These are phyloP conservation scores for Suillus plorans DNA, from an alignment of 768 basidiomycete species.

Conservation along the genomic window DNA sequence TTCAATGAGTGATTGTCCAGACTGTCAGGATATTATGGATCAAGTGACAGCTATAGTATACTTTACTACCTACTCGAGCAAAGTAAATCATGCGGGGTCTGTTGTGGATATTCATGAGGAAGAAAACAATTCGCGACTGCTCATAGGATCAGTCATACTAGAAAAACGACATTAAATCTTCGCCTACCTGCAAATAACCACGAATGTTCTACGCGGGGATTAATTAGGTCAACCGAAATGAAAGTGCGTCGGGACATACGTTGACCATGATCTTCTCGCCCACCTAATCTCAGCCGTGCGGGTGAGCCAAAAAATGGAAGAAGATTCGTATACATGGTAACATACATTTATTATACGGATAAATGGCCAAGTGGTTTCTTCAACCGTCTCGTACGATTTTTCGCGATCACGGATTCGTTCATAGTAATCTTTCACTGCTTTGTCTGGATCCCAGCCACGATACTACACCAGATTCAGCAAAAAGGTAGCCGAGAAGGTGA, in stretches of 20 bases:
- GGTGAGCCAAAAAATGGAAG: slow-evolving; percentile 11
- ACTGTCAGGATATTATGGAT: slow-evolving; percentile 44
- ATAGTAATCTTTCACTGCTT: slow-evolving; percentile 92
- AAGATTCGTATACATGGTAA: neutral
- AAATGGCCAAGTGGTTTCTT: slow-evolving; percentile 88
- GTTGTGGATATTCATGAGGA: slow-evolving; percentile 99
- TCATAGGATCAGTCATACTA: slow-evolving; percentile 8
- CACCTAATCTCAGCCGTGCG: slow-evolving; percentile 46
- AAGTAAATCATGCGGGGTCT: slow-evolving; percentile 93
- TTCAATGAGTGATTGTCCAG: slow-evolving; percentile 97
- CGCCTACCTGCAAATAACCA: slow-evolving; percentile 78
- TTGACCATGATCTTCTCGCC: slow-evolving; percentile 97
- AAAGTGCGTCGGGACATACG: slow-evolving; percentile 27
- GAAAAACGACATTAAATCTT: neutral
- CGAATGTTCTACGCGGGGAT: slow-evolving; percentile 60
- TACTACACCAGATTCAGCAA: slow-evolving; percentile 57
- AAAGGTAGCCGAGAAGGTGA: neutral
- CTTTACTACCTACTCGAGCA: slow-evolving; percentile 66
- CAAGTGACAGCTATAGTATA: slow-evolving; percentile 1
- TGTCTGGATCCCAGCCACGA: slow-evolving; percentile 87
- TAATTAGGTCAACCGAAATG: neutral
- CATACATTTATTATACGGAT: slow-evolving; percentile 90
- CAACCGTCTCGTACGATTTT: slow-evolving; percentile 85
- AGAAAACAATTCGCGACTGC: slow-evolving; percentile 94
- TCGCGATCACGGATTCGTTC: slow-evolving; percentile 86